Percentiles rank a stretch among this genome's conserved stretches.
phyloP scores from a whole-genome alignment of 352 stramenopile genomes.

The Aphanomyces cochlioides region DNA sequence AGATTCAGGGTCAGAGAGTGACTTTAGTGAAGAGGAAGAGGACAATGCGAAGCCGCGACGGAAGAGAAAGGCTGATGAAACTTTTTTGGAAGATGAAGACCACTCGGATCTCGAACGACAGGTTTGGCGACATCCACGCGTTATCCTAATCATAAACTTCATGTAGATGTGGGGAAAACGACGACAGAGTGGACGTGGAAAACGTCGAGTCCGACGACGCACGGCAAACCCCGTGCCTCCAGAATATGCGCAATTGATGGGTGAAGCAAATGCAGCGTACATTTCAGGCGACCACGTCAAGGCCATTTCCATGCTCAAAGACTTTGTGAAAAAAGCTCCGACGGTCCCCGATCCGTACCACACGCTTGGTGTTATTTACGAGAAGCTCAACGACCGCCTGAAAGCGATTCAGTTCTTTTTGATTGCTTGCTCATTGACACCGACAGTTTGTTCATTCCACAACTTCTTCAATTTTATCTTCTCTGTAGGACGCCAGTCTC shows the following conservation, averaged over 20 bases:
- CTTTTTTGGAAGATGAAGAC: slow-evolving; percentile 52
- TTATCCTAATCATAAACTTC: not conserved
- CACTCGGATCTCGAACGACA: slow-evolving; percentile 81
- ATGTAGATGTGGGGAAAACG: slow-evolving; percentile 68
- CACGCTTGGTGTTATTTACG: slow-evolving; percentile 84
- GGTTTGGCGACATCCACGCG: slow-evolving; percentile 25
- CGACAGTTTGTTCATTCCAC: not conserved
- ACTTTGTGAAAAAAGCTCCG: slow-evolving; percentile 87
- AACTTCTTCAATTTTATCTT: not conserved
- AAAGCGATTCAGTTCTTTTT: slow-evolving; percentile 85
- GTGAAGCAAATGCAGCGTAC: slow-evolving; percentile 83
- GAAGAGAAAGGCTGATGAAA: slow-evolving; percentile 41
- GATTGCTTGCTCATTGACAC: slow-evolving; percentile 78
- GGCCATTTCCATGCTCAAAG: slow-evolving; percentile 73
- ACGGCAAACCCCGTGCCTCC: slow-evolving; percentile 44
- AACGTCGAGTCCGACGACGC: not conserved
- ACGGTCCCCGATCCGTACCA: slow-evolving; percentile 85
- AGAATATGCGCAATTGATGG: slow-evolving; percentile 71
- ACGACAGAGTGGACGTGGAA: slow-evolving; percentile 41
- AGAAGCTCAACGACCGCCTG: slow-evolving; percentile 70
- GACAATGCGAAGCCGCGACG: slow-evolving; percentile 47
- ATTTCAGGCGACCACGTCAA: slow-evolving; percentile 83
- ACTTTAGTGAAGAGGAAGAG: slow-evolving; percentile 28
- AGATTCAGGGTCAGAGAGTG: not conserved
- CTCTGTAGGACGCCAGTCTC: slow-evolving; percentile 68